A percentile compares a stretch with the other conserved stretches of the same genome.
Evolutionary conservation across 2,329 filamentous ascomycete genomes (phyloP).

Genomic region (Scorias spongiosa): DNA sequence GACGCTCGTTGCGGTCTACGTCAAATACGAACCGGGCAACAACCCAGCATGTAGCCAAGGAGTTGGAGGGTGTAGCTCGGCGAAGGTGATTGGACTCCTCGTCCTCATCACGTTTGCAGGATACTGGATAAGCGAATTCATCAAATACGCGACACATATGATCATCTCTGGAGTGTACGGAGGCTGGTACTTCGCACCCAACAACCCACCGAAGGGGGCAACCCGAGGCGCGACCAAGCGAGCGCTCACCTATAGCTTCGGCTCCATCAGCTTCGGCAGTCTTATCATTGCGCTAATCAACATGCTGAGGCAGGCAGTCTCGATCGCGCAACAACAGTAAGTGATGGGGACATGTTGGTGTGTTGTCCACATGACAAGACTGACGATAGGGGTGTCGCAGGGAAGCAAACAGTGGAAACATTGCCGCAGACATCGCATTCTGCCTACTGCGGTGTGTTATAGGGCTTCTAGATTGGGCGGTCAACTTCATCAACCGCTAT

Average conservation of each 20-base stretch:
- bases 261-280: constrained; percentile 76
- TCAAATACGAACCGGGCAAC: constrained; percentile 56
- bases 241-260: constrained; percentile 79
- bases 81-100: constrained; percentile 67
- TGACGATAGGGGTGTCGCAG: neutral
- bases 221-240: constrained; percentile 74
- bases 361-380: neutral
- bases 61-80: constrained; percentile 52
- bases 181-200: constrained; percentile 73
- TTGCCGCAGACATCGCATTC: constrained; percentile 50
- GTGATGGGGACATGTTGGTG: neutral
- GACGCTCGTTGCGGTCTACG: constrained; percentile 74
- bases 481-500: constrained; percentile 68
- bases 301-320: constrained; percentile 66
- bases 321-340: constrained; percentile 54
- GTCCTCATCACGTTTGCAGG: constrained; percentile 81
- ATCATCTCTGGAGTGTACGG: constrained; percentile 81
- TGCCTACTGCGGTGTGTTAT: constrained; percentile 68
- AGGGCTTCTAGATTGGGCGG: constrained; percentile 64
- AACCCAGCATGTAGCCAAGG: constrained; percentile 41
- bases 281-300: constrained; percentile 79
- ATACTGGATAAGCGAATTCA: constrained; percentile 87
- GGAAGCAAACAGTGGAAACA: constrained; percentile 47
- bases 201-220: constrained; percentile 56
- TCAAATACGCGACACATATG: constrained; percentile 87